Evolutionary conservation across 768 basidiomycete species (phyloP).

Genomic region (Mycena albidolilacea): DNA sequence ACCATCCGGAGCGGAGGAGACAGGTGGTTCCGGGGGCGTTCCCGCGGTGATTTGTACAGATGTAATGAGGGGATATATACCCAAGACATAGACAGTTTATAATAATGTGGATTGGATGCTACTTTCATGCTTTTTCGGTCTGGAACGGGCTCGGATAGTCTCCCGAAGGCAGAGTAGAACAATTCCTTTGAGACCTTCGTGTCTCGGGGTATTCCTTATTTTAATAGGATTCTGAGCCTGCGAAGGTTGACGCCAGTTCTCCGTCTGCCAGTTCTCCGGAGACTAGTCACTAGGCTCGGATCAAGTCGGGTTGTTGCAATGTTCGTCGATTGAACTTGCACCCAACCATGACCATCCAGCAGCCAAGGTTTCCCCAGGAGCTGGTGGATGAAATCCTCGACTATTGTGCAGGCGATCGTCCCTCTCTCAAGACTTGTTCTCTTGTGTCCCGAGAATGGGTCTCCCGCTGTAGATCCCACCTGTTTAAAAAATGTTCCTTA

Average conservation of each 20-base stretch:
- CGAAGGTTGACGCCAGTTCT: too few relatives aligned
- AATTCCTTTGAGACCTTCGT: too few relatives aligned
- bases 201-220: too few relatives aligned
- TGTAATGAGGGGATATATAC: slow-evolving; percentile 25
- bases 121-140: not conserved
- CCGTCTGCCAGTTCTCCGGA: too few relatives aligned
- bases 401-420: not conserved
- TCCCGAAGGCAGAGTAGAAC: too few relatives aligned
- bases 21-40: slow-evolving; percentile 76
- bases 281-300: too few relatives aligned
- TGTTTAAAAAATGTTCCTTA: not conserved
- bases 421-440: not conserved
- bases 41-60: slow-evolving; percentile 44
- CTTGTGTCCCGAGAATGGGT: slow-evolving; percentile 1
- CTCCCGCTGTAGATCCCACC: slow-evolving; percentile 2
- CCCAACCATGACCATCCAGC: not conserved
- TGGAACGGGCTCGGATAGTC: too few relatives aligned
- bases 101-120: slow-evolving; percentile 29
- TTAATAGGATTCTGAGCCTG: too few relatives aligned
- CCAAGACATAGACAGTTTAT: slow-evolving; percentile 29
- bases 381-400: not conserved
- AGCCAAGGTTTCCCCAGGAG: not conserved
- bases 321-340: too few relatives aligned
- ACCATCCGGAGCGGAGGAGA: slow-evolving; percentile 84
- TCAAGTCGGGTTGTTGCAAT: too few relatives aligned